Base-by-base conservation (phyloP, 352 stramenopile genomes). In the Thalassiosira gravida region DNA sequence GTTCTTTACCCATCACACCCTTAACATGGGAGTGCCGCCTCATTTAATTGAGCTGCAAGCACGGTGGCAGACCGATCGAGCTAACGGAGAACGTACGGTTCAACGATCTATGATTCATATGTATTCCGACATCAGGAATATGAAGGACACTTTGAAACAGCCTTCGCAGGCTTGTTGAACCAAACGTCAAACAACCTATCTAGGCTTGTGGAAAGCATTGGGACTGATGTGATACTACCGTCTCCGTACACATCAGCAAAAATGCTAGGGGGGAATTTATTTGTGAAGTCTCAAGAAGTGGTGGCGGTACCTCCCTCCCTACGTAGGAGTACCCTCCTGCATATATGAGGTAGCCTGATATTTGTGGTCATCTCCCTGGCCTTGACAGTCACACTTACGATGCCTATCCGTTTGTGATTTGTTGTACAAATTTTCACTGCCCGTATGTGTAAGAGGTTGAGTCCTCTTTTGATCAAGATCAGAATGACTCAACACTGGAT, bases 21-120 rank as follows among this genome's bases (percentile, higher is more conserved):
- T 37, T 11, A 58, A 67, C 39, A 74, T 59, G 56, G 49, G 35
- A 25, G 53, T 73, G 11, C 18, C 18, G 3, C 53, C 29, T 35
- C 18, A 63, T 18, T 24, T 53, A 2, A 80, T 80, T 29, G 63
- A 80, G 47, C 30, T 69, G 16, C 61, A 74, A 64, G 55, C 35
- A 16, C 3, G 44, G 8, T 74, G 71, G 63, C 16, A 13, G 37
- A 69, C 63, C 22, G 63, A 80, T 35, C 65, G 63, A 58, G 50
- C 50, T 39, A 37, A 32, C n/a, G 50, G 50, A 2, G 22, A 58
- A 27, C 3, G 50, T 22, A 37, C 5, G 5, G 50, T 58, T 1
- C 50, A 58, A 20, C 20, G 50, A 7, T 37, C 20, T 5, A 58
- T 58, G 50, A 1, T 58, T 20, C 29, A 50, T 8, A 64, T 30